Percentiles rank a stretch among this genome's conserved stretches.
These are phyloP conservation scores for Dactylellina cionopaga DNA, from an alignment of 2,329 filamentous ascomycete genomes.

Conservation along the genomic window DNA sequence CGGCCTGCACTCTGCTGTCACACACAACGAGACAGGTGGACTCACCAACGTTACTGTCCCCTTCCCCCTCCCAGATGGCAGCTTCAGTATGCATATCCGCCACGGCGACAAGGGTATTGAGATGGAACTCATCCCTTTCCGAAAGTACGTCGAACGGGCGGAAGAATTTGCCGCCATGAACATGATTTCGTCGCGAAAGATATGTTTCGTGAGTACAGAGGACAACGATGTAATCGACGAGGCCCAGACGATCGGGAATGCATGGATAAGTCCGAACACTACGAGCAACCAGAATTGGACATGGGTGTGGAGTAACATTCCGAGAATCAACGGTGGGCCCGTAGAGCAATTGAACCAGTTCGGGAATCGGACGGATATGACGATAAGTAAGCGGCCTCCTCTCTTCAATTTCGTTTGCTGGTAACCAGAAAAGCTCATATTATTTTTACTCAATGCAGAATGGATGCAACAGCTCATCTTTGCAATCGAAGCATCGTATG, in stretches of 20 bases:
- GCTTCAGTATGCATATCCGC: slow-evolving; percentile 55
- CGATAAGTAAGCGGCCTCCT: slow-evolving; percentile 52
- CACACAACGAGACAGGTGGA: slow-evolving; percentile 16
- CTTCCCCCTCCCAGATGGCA: slow-evolving; percentile 54
- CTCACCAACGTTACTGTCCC: slow-evolving; percentile 25
- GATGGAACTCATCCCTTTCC: slow-evolving; percentile 54
- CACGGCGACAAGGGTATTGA: slow-evolving; percentile 54
- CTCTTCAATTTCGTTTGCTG: neutral
- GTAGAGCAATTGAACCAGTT: slow-evolving; percentile 54
- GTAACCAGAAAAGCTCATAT: neutral
- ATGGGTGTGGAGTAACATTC: slow-evolving; percentile 55
- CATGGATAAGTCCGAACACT: slow-evolving; percentile 45
- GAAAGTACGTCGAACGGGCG: slow-evolving; percentile 44
- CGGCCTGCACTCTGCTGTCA: slow-evolving; percentile 37
- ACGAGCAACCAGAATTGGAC: slow-evolving; percentile 53
- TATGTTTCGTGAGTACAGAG: slow-evolving; percentile 54
- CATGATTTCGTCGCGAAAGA: slow-evolving; percentile 50
- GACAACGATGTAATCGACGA: slow-evolving; percentile 52
- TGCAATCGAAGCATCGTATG: slow-evolving; percentile 53
- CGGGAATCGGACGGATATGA: slow-evolving; percentile 56
- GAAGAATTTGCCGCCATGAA: slow-evolving; percentile 53
- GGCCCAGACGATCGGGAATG: slow-evolving; percentile 45
- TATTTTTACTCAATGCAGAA: slow-evolving; percentile 10
- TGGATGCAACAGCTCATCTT: slow-evolving; percentile 55
- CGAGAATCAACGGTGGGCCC: slow-evolving; percentile 53